A percentile compares a stretch with the other conserved stretches of the same genome.
Evolutionary conservation across 768 basidiomycete species (phyloP).

Genomic region (Rhizopogon roseolus): DNA sequence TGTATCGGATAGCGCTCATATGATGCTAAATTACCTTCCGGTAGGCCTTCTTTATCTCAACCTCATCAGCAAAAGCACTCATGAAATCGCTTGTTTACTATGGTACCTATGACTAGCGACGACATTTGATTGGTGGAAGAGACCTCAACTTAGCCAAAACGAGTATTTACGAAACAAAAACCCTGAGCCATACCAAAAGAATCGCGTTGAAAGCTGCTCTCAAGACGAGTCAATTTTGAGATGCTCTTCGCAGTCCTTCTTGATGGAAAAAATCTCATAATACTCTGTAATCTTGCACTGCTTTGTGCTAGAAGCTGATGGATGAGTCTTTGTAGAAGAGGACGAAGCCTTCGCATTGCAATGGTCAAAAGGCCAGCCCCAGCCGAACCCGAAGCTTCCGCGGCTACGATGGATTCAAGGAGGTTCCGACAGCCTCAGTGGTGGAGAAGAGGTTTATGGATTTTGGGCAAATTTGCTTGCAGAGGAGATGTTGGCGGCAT

Average conservation of each 20-base stretch:
- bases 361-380: constrained; percentile 35
- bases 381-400: constrained; percentile 35
- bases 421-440: constrained; percentile 65
- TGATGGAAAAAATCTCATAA: constrained; percentile 84
- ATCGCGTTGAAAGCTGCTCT: too few relatives aligned
- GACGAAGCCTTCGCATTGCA: constrained; percentile 37
- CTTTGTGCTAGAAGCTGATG: constrained; percentile 61
- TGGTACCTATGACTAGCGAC: too few relatives aligned
- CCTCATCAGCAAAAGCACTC: constrained; percentile 90
- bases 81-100: too few relatives aligned
- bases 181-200: too few relatives aligned
- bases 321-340: constrained; percentile 61
- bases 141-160: too few relatives aligned
- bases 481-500: constrained; percentile 64
- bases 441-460: constrained; percentile 80
- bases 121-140: too few relatives aligned
- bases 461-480: constrained; percentile 87
- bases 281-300: constrained; percentile 89
- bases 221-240: too few relatives aligned
- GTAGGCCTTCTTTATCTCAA: constrained; percentile 91
- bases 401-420: constrained; percentile 60
- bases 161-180: too few relatives aligned
- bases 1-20: background rate
- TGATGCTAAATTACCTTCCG: constrained; percentile 63
- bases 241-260: too few relatives aligned